Conservation (phyloP, 176 grass and related monocot genomes). For the Zoysia japonica region DNA sequence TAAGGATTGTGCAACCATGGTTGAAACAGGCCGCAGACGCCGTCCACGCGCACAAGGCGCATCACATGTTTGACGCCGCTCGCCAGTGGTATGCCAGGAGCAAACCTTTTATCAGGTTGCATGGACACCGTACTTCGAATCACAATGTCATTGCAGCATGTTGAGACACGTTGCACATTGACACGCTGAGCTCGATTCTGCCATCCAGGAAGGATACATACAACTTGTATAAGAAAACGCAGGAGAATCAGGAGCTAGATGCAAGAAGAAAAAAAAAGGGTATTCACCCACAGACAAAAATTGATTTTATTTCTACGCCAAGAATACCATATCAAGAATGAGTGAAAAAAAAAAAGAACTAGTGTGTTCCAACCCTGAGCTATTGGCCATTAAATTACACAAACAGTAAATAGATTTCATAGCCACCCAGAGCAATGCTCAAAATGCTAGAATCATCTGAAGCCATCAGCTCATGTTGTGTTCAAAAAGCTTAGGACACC, state of each 20-base stretch:
- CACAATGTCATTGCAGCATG: not conserved
- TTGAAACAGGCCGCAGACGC: not conserved
- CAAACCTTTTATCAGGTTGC: not conserved
- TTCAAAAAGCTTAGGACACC: constrained; percentile 13
- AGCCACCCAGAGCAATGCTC: not conserved
- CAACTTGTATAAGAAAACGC: too few relatives aligned
- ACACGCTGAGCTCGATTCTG: not conserved
- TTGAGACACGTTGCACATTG: too few relatives aligned
- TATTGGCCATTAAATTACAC: constrained; percentile 33
- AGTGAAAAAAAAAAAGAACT: constrained; percentile 32
- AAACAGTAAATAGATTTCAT: constrained; percentile 30
- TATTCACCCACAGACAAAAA: constrained; percentile 16
- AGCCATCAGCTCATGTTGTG: not conserved
- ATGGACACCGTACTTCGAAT: not conserved
- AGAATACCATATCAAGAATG: not conserved
- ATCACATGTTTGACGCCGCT: too few relatives aligned
- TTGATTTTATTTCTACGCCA: constrained; percentile 37
- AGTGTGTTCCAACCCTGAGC: constrained; percentile 16
- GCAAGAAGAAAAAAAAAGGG: not conserved
- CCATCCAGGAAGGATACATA: not conserved
- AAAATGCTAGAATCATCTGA: constrained; percentile 18
- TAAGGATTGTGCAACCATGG: not conserved
- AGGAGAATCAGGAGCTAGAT: not conserved
- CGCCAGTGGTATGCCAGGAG: not conserved
- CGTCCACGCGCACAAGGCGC: not conserved